Evolutionary conservation across 2,329 filamentous ascomycete species (phyloP).

Genomic region (Dactylellina cionopaga): DNA sequence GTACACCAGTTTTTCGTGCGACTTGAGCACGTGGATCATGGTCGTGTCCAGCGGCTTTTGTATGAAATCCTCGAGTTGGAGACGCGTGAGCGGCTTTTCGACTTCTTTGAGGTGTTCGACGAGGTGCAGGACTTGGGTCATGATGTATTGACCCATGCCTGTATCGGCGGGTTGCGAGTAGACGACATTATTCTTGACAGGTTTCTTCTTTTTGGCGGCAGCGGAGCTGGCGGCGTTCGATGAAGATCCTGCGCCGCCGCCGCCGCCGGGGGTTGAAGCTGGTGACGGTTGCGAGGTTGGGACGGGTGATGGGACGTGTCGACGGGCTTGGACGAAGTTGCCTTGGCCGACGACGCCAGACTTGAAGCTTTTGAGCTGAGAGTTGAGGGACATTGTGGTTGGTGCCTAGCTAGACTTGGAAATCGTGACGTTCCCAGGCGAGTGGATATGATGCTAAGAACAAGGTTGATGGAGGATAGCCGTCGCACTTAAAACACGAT

Average conservation of each 20-base stretch:
- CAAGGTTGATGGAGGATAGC: too few relatives aligned
- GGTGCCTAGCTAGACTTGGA: too few relatives aligned
- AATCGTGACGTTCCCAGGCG: not conserved
- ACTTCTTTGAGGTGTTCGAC: conserved; percentile 82
- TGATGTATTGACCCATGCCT: conserved; percentile 76
- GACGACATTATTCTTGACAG: conserved; percentile 61
- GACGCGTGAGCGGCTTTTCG: conserved; percentile 62
- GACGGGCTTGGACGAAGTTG: conserved; percentile 49
- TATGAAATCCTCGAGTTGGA: conserved; percentile 73
- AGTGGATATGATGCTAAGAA: not conserved
- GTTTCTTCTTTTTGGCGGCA: conserved; percentile 37
- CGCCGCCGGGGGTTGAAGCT: conserved; percentile 33
- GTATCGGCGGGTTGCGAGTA: conserved; percentile 82
- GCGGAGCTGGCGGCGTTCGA: not conserved
- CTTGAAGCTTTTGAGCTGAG: conserved; percentile 49
- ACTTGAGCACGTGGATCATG: conserved; percentile 71
- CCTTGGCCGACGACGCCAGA: conserved; percentile 40
- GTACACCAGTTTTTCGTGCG: conserved; percentile 69
- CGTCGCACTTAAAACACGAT: too few relatives aligned
- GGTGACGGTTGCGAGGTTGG: conserved; percentile 38
- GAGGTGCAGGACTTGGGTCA: conserved; percentile 88
- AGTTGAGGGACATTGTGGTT: conserved; percentile 39
- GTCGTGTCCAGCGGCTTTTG: conserved; percentile 85
- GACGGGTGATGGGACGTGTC: conserved; percentile 42
- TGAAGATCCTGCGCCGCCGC: conserved; percentile 2